Percentiles rank a stretch among this genome's conserved stretches.
phyloP scores from a whole-genome alignment of 257 asterid genomes.

The Forsythia viridissima region DNA sequence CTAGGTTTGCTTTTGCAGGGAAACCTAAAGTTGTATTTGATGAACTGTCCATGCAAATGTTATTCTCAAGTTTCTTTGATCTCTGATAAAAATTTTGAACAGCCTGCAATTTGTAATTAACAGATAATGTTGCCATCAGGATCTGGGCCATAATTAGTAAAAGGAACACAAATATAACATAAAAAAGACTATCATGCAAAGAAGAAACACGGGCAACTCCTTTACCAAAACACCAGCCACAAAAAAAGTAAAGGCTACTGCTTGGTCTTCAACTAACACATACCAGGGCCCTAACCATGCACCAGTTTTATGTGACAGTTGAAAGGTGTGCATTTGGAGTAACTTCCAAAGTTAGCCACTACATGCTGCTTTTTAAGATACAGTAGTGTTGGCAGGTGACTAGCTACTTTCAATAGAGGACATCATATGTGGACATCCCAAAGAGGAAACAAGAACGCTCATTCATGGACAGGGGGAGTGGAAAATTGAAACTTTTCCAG shows the following conservation, averaged over 20 bases:
- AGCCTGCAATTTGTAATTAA: constrained; percentile 51
- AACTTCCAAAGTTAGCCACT: too few relatives aligned
- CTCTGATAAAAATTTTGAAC: constrained; percentile 60
- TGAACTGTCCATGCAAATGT: constrained; percentile 17
- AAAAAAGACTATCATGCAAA: not conserved
- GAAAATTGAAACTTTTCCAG: not conserved
- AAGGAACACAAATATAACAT: not conserved
- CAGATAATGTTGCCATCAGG: not conserved
- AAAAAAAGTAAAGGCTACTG: not conserved
- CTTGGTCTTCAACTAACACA: not conserved
- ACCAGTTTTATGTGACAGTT: not conserved
- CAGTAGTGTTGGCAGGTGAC: not conserved
- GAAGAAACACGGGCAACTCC: not conserved
- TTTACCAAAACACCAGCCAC: not conserved
- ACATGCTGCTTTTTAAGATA: not conserved
- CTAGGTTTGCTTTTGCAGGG: constrained; percentile 30
- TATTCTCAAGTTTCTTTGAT: constrained; percentile 33
- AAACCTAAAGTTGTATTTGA: constrained; percentile 17
- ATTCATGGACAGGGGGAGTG: not conserved
- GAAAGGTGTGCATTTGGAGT: not conserved
- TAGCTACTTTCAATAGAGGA: not conserved
- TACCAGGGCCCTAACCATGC: not conserved
- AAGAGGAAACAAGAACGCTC: not conserved
- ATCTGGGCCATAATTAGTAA: not conserved
- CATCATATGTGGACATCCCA: not conserved